These are phyloP conservation scores for Cystobasidiaceae sp. DNA, from an alignment of 1,284 basidiomycete genomes.

Conservation along the genomic window DNA sequence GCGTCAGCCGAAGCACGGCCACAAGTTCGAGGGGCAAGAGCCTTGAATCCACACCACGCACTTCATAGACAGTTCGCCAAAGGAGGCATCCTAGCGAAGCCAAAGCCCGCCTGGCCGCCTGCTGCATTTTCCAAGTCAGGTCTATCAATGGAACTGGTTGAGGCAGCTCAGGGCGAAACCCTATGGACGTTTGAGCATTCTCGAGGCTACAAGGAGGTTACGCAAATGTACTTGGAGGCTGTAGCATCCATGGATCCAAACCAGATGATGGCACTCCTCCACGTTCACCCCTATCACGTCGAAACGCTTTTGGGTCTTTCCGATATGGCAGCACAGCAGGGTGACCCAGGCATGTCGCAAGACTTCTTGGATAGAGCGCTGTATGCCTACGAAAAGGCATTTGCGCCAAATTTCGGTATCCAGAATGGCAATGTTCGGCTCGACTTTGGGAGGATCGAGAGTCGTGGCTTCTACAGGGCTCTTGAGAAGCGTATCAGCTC, in stretches of 20 bases:
- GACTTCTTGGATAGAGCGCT: conserved; percentile 80
- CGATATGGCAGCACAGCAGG: conserved; percentile 45
- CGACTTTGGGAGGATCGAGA: conserved; percentile 79
- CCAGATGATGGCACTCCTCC: conserved; percentile 51
- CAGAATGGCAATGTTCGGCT: conserved; percentile 70
- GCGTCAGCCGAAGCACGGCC: conserved; percentile 52
- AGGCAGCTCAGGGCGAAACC: conserved; percentile 53
- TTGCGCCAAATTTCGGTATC: conserved; percentile 76
- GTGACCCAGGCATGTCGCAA: conserved; percentile 58
- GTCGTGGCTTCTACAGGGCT: conserved; percentile 70
- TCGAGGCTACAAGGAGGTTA: conserved; percentile 67
- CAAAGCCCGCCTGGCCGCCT: conserved; percentile 48
- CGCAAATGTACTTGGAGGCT: conserved; percentile 39
- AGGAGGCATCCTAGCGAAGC: conserved; percentile 40
- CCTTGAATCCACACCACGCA: conserved; percentile 42
- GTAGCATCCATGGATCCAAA: conserved; percentile 45
- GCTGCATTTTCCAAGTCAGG: conserved; percentile 44
- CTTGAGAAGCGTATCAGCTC: conserved; percentile 37
- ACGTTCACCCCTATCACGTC: conserved; percentile 66
- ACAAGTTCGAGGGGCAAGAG: conserved; percentile 29
- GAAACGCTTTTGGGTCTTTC: conserved; percentile 84
- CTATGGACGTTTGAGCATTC: conserved; percentile 85
- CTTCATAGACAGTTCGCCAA: conserved; percentile 44
- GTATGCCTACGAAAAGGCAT: conserved; percentile 81
- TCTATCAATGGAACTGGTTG: conserved; percentile 25